Conservation (phyloP, 1,139 yeast genomes). For the Lodderomyces metapsilosis region DNA sequence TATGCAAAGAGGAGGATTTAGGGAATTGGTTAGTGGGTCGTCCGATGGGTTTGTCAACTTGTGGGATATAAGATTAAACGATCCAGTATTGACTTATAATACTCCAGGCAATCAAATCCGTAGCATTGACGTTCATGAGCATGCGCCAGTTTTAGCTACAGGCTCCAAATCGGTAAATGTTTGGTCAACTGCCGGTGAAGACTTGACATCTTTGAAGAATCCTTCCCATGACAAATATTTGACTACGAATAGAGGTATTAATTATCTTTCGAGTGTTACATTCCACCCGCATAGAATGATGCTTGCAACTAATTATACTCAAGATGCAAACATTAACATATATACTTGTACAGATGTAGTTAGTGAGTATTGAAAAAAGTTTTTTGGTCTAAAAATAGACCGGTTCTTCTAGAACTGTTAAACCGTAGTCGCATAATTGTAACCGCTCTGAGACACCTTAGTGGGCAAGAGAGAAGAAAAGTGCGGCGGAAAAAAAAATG, state of each 20-base stretch:
- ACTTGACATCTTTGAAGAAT: slow-evolving; percentile 61
- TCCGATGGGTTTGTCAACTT: slow-evolving; percentile 79
- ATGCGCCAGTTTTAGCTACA: slow-evolving; percentile 89
- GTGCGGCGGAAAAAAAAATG: neutral
- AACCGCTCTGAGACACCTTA: neutral
- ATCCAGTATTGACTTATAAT: slow-evolving; percentile 66
- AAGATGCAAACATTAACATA: slow-evolving; percentile 71
- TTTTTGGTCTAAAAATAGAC: too few relatives aligned
- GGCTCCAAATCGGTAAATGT: slow-evolving; percentile 81
- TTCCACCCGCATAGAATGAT: slow-evolving; percentile 96
- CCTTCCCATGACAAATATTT: slow-evolving; percentile 45
- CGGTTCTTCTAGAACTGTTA: too few relatives aligned
- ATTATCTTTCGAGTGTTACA: slow-evolving; percentile 62
- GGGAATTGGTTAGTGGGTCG: slow-evolving; percentile 86
- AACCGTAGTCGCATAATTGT: neutral
- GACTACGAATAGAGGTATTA: slow-evolving; percentile 40
- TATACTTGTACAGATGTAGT: slow-evolving; percentile 47
- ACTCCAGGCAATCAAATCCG: slow-evolving; percentile 65
- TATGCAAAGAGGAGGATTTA: slow-evolving; percentile 94
- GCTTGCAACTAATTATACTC: slow-evolving; percentile 82
- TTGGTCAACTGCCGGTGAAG: slow-evolving; percentile 85
- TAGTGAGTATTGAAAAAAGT: slow-evolving; percentile 29
- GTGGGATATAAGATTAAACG: slow-evolving; percentile 83
- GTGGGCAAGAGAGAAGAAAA: neutral
- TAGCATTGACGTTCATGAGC: slow-evolving; percentile 84